Percentiles rank a stretch among this genome's conserved stretches.
Conservation (phyloP, 2,329 filamentous ascomycete species). For the Endoconidiophora laricicola region DNA sequence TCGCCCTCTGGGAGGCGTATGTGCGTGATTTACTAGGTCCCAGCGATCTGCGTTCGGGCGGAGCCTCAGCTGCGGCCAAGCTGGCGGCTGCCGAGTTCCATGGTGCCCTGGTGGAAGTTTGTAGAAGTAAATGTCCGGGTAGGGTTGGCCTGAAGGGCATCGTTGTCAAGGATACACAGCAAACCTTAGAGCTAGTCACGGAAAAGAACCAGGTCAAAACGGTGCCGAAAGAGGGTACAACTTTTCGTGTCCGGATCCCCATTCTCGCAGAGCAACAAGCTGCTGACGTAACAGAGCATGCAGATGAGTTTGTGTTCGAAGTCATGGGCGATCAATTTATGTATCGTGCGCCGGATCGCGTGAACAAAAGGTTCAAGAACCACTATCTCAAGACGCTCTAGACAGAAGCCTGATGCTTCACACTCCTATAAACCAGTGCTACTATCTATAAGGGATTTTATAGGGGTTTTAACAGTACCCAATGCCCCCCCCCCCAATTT, state of each 20-base stretch:
- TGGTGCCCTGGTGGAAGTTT: constrained; percentile 68
- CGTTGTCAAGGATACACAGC: constrained; percentile 75
- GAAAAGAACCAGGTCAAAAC: constrained; percentile 52
- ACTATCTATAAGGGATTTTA: background rate
- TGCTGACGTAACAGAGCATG: constrained; percentile 13
- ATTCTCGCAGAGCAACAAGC: constrained; percentile 17
- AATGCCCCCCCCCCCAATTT: too few species aligned
- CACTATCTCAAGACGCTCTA: constrained; percentile 63
- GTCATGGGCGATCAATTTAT: constrained; percentile 78
- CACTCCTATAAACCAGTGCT: background rate
- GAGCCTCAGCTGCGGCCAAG: constrained; percentile 50
- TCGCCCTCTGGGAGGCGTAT: constrained; percentile 70
- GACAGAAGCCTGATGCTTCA: constrained; percentile 18
- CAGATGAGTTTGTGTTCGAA: constrained; percentile 52
- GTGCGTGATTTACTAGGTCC: constrained; percentile 60
- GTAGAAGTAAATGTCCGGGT: constrained; percentile 62
- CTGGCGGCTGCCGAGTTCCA: constrained; percentile 80
- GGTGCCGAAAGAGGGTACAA: constrained; percentile 77
- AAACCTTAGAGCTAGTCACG: constrained; percentile 73
- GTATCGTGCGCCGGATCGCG: constrained; percentile 64
- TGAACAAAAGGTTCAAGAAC: constrained; percentile 80
- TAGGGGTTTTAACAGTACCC: too few species aligned
- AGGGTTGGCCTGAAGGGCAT: constrained; percentile 75
- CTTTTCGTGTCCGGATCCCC: constrained; percentile 63
- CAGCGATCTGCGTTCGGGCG: constrained; percentile 34